Conservation (phyloP, 345 rosid species). For the Hirschfeldia incana region DNA sequence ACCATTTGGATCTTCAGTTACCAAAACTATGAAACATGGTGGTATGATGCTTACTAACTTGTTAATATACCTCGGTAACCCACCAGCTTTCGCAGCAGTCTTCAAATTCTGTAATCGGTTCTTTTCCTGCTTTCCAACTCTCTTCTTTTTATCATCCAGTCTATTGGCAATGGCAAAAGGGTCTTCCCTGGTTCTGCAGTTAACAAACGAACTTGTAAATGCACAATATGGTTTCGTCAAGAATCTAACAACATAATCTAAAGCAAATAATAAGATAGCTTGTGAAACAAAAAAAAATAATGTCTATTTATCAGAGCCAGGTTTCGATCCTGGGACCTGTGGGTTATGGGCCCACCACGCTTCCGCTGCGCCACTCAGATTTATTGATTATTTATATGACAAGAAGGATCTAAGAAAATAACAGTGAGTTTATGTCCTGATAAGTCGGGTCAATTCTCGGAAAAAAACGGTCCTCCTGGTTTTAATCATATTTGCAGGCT, state of each 20-base stretch:
- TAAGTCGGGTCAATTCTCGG: neutral
- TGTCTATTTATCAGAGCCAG: constrained; percentile 47
- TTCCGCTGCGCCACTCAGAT: constrained; percentile 88
- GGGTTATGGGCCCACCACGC: constrained; percentile 89
- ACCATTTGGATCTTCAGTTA: constrained; percentile 13
- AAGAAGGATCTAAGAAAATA: too few species aligned
- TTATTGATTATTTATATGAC: too few species aligned
- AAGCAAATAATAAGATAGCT: too few species aligned
- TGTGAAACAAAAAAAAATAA: too few species aligned
- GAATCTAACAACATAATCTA: constrained; percentile 4
- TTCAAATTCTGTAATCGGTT: constrained; percentile 72
- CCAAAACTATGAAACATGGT: neutral
- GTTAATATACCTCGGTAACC: constrained; percentile 73
- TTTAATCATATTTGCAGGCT: neutral
- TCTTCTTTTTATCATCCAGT: constrained; percentile 65
- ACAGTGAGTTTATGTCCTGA: neutral
- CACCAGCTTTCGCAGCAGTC: constrained; percentile 73
- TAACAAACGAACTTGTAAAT: constrained; percentile 17
- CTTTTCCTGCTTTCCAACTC: constrained; percentile 78
- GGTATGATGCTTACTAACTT: neutral
- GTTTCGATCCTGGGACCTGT: constrained; percentile 87
- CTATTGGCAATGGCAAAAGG: constrained; percentile 71
- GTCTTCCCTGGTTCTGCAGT: constrained; percentile 78
- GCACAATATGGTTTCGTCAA: constrained; percentile 1
- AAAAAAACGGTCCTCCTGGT: neutral